Evolutionary conservation across 2,329 filamentous ascomycete genomes (phyloP).

Genomic region (Magnaporthales sp.): DNA sequence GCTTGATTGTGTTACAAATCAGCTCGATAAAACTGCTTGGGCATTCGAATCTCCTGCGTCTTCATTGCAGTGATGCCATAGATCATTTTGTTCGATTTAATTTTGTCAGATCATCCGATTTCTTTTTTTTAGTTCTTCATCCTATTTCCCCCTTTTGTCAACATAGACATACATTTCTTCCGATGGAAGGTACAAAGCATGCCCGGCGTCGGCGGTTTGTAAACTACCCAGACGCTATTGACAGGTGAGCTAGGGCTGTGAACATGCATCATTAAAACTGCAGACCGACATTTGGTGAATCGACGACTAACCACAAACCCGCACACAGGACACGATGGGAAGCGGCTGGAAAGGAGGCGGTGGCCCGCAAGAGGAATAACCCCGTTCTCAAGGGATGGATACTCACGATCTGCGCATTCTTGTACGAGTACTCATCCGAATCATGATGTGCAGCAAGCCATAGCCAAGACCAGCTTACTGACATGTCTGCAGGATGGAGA

Average conservation of each 20-base stretch:
- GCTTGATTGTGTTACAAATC: too few relatives aligned
- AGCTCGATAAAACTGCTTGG: too few relatives aligned
- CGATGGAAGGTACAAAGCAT: not conserved
- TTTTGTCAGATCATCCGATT: too few relatives aligned
- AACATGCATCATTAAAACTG: too few relatives aligned
- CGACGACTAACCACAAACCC: not conserved
- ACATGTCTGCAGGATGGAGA: slow-evolving; percentile 36
- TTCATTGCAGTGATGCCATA: too few relatives aligned
- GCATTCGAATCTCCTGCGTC: too few relatives aligned
- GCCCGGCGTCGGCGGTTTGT: slow-evolving; percentile 15
- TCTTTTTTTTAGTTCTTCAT: not conserved
- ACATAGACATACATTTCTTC: not conserved
- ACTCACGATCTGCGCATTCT: slow-evolving; percentile 41
- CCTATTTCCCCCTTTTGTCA: not conserved
- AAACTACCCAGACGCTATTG: slow-evolving; percentile 27
- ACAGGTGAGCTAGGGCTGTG: slow-evolving; percentile 20
- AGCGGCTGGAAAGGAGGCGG: slow-evolving; percentile 35
- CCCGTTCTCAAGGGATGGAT: slow-evolving; percentile 48
- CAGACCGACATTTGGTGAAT: not conserved
- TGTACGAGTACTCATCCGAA: slow-evolving; percentile 31
- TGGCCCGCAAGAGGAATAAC: slow-evolving; percentile 33
- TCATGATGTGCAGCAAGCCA: not conserved
- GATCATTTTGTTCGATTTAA: too few relatives aligned
- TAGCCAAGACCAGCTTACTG: slow-evolving; percentile 3
- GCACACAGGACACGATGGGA: slow-evolving; percentile 13